phyloP scores from a whole-genome alignment of 2,329 filamentous ascomycete genomes.

The Ophiosphaerella narmari region DNA sequence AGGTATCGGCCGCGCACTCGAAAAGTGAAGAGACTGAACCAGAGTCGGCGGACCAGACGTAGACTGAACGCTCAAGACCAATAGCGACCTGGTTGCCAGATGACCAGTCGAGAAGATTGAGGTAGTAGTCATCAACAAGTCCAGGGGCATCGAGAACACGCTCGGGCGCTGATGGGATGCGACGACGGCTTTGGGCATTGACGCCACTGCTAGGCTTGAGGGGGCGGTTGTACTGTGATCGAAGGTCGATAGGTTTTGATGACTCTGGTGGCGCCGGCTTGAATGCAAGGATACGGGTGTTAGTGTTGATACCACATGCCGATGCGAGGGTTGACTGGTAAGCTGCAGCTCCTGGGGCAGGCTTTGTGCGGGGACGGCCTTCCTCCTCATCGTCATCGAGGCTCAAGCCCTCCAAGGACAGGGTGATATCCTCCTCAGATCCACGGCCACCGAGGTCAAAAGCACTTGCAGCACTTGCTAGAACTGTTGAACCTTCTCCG shows the following conservation, averaged over 20 bases:
- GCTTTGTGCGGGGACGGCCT: slow-evolving; percentile 69
- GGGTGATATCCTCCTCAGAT: slow-evolving; percentile 72
- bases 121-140: slow-evolving; percentile 97
- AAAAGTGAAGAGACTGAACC: slow-evolving; percentile 87
- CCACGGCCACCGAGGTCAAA: slow-evolving; percentile 66
- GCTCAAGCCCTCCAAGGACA: slow-evolving; percentile 77
- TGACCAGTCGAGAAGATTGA: slow-evolving; percentile 98
- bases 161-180: slow-evolving; percentile 92
- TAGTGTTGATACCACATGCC: slow-evolving; percentile 89
- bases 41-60: slow-evolving; percentile 97
- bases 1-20: slow-evolving; percentile 87
- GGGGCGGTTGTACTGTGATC: slow-evolving; percentile 96
- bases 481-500: slow-evolving; percentile 72
- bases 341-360: slow-evolving; percentile 83
- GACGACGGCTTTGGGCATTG: slow-evolving; percentile 85
- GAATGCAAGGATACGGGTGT: slow-evolving; percentile 95
- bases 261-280: slow-evolving; percentile 98
- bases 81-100: slow-evolving; percentile 98
- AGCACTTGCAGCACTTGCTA: slow-evolving; percentile 73
- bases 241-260: slow-evolving; percentile 95
- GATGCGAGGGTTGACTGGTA: slow-evolving; percentile 91
- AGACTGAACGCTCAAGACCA: slow-evolving; percentile 93
- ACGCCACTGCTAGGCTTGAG: slow-evolving; percentile 75
- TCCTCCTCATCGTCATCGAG: slow-evolving; percentile 73
- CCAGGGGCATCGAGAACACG: slow-evolving; percentile 95